Base-by-base conservation (phyloP, 441 rosid genomes). In the Hura crepitans region DNA sequence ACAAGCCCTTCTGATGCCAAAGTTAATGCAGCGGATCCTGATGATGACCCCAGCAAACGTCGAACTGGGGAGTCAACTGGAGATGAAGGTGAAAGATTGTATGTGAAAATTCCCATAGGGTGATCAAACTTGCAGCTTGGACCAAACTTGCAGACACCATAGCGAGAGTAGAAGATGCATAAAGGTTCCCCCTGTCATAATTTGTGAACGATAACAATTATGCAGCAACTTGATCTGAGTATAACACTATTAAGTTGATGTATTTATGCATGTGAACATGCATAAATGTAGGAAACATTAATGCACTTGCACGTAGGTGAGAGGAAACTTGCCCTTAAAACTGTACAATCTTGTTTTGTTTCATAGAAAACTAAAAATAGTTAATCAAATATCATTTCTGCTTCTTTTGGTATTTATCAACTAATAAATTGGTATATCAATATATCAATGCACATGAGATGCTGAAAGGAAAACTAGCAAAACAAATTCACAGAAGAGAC, bases 101-200 rank as follows among this genome's bases (percentile, higher is more conserved):
- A 89, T 43, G 93, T 65, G 72, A 89, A 91, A 74, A 87, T 79
- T 76, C 87, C 85, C 96, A 96, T 93, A 57, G 99, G 99, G 69
- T 96, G 99, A 81, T 96, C 87, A 79, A 93, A 96, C 85, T 93
- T 96, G 90, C 99, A 96, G 80, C 98, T 96, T 62, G 98, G 96
- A 70, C 98, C 99, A 84, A 96, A 96, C 81, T 96, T 96, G 96
- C 99, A 96, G 68, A 91, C 92, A 59, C 99, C 98, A 71, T 96
- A 91, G 42, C 96, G 96, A 58, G 90, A 87, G 76, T 93, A 96
- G 82, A 96, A 96, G 80, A 85, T 89, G 84, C 99, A 96, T 73
- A 89, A 43, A 12, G 97, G 94, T 72, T 93, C 98, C 74, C 97
- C 99, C 99, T 96, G 87, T 76, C 62, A 69, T 72, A 73, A 67